Conservation (phyloP, 345 rosid species). For the Populus alba region DNA sequence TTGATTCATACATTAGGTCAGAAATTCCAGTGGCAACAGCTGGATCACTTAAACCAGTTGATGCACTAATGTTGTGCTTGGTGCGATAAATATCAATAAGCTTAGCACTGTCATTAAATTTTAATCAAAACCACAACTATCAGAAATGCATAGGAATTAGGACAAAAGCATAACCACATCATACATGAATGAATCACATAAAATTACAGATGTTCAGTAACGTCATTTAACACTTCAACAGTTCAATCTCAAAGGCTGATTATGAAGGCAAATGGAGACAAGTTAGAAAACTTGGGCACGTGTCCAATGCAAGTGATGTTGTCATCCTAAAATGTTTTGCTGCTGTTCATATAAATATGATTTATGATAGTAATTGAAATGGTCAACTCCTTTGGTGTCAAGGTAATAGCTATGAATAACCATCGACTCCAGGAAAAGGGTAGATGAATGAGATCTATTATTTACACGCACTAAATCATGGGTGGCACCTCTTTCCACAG, state of each 20-base stretch:
- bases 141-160: background rate
- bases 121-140: conserved; percentile 2
- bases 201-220: background rate
- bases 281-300: background rate
- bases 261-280: background rate
- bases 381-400: background rate
- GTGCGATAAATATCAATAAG: conserved; percentile 81
- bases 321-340: background rate
- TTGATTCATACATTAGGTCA: conserved; percentile 81
- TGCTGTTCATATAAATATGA: background rate
- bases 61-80: conserved; percentile 82
- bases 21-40: conserved; percentile 97
- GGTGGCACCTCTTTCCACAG: background rate
- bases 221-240: background rate
- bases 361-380: background rate
- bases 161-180: background rate
- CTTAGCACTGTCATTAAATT: conserved; percentile 59
- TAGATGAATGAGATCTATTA: background rate
- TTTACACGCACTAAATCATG: background rate
- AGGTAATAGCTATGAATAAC: background rate
- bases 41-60: conserved; percentile 79
- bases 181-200: background rate
- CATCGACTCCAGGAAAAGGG: background rate
- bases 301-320: background rate
- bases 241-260: background rate